Evolutionary conservation across 2,329 filamentous ascomycete genomes (phyloP).

Genomic region (Pseudocercospora musae): DNA sequence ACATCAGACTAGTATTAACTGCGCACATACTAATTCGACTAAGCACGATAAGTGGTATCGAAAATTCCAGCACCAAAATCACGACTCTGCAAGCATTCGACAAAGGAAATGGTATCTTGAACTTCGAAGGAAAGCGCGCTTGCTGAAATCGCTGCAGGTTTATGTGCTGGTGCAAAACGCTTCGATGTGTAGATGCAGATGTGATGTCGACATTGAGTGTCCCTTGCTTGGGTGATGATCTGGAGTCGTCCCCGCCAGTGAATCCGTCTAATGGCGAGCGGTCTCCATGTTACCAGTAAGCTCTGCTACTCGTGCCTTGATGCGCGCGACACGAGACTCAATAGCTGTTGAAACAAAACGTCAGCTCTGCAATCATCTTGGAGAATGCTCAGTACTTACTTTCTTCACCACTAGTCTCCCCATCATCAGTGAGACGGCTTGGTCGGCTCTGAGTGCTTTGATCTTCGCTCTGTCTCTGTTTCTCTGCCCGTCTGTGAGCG

Average conservation of each 20-base stretch:
- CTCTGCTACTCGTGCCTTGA: constrained; percentile 95
- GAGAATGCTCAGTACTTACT: constrained; percentile 57
- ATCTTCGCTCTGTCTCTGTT: constrained; percentile 54
- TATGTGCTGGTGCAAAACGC: constrained; percentile 5
- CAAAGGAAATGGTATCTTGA: constrained; percentile 19
- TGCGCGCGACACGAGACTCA: constrained; percentile 91
- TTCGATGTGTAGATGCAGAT: constrained; percentile 3
- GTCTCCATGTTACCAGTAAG: constrained; percentile 57
- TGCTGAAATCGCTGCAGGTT: constrained; percentile 9
- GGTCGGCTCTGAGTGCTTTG: constrained; percentile 50
- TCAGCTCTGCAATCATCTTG: constrained; percentile 8
- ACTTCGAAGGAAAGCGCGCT: constrained; percentile 2
- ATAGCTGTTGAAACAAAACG: constrained; percentile 61
- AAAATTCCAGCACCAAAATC: constrained; percentile 10
- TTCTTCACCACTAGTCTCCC: constrained; percentile 93
- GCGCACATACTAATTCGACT: constrained; percentile 5
- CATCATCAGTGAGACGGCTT: constrained; percentile 64
- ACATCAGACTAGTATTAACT: constrained; percentile 5
- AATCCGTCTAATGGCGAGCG: neutral
- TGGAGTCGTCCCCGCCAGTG: neutral
- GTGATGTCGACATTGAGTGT: neutral
- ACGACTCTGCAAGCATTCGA: constrained; percentile 5
- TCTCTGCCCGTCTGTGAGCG: constrained; percentile 70
- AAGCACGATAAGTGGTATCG: constrained; percentile 16
- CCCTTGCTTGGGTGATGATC: neutral